These are phyloP conservation scores for Phialocephala subalpina DNA, from an alignment of 2,329 filamentous ascomycete genomes.

Conservation along the genomic window DNA sequence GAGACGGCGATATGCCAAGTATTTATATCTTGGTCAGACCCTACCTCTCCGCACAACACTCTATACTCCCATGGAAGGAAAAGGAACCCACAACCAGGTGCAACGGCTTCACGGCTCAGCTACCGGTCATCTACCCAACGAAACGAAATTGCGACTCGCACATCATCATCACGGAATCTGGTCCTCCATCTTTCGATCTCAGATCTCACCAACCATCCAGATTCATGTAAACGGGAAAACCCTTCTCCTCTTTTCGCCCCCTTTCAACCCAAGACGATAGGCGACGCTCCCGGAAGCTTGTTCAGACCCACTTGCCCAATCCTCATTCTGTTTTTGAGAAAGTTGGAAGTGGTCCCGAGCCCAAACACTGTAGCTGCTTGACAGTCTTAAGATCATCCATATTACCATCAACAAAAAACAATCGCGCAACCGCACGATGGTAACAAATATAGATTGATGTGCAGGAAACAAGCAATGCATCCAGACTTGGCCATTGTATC, in stretches of 20 bases:
- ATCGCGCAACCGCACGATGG: not conserved
- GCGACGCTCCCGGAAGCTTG: not conserved
- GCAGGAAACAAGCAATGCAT: not conserved
- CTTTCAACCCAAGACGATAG: not conserved
- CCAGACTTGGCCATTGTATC: not conserved
- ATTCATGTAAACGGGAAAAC: not conserved
- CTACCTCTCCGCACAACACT: not conserved
- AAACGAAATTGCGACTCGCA: not conserved
- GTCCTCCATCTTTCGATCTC: not conserved
- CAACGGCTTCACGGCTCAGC: not conserved
- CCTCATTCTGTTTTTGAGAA: not conserved
- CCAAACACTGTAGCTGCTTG: not conserved
- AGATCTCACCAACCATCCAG: not conserved
- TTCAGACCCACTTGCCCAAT: not conserved
- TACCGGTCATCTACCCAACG: not conserved
- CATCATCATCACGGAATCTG: not conserved
- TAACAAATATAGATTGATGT: not conserved
- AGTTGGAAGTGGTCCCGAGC: not conserved
- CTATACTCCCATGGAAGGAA: not conserved
- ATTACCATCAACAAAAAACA: not conserved
- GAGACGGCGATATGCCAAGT: not conserved
- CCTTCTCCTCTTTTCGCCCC: constrained; percentile 4
- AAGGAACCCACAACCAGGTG: not conserved
- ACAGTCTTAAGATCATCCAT: not conserved
- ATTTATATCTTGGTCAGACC: constrained; percentile 1